Conservation (phyloP, 495 filamentous ascomycete genomes). For the Lindgomyces ingoldianus region DNA sequence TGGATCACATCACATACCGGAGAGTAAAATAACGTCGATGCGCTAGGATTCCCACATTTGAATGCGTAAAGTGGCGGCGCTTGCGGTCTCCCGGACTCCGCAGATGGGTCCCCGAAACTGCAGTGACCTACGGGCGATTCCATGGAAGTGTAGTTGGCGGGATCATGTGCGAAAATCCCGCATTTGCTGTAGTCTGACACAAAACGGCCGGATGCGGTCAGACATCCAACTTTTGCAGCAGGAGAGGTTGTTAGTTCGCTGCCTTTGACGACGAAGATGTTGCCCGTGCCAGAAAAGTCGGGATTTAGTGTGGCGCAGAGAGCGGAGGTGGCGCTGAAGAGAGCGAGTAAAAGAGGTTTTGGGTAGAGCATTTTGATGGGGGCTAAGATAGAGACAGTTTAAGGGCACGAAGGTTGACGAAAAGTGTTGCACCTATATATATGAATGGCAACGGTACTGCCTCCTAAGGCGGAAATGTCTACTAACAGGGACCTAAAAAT, state of each 20-base stretch:
- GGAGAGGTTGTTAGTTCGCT: neutral
- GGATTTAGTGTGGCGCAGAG: too few species aligned
- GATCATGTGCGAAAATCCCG: neutral
- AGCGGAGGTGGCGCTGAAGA: too few species aligned
- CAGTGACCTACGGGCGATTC: neutral
- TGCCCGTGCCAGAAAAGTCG: neutral
- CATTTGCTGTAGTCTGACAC: neutral
- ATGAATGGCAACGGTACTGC: too few species aligned
- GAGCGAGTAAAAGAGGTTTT: too few species aligned
- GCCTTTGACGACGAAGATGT: neutral
- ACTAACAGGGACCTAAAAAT: too few species aligned
- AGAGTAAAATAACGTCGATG: neutral
- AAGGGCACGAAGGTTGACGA: too few species aligned
- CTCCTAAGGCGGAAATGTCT: too few species aligned
- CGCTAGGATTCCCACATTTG: neutral
- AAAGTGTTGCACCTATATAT: too few species aligned
- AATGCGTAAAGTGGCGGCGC: neutral
- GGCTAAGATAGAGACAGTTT: too few species aligned
- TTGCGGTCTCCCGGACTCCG: neutral
- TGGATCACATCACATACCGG: neutral
- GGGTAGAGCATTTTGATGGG: too few species aligned
- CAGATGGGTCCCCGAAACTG: neutral
- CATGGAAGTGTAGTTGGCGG: neutral
- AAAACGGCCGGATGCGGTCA: neutral
- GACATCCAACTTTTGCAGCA: neutral